Evolutionary conservation across 1,284 basidiomycete species (phyloP).

Genomic region (Ganoderma boninense): DNA sequence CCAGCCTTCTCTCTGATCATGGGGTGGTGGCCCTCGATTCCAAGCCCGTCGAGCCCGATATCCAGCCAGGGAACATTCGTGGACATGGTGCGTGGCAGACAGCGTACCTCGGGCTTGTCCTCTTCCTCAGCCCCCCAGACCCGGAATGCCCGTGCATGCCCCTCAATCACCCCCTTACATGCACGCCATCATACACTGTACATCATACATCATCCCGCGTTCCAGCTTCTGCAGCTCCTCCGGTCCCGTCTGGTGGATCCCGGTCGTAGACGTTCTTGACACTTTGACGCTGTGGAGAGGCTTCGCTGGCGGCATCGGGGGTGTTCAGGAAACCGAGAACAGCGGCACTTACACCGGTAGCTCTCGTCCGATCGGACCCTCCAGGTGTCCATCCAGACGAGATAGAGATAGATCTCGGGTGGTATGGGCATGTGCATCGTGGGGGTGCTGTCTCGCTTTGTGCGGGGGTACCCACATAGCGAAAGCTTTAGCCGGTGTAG

Average conservation of each 20-base stretch:
- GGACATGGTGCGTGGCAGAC: too few species aligned
- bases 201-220: neutral
- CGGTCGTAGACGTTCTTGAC: neutral
- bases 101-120: neutral
- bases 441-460: neutral
- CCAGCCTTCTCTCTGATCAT: neutral
- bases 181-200: neutral
- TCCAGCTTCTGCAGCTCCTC: constrained; percentile 15
- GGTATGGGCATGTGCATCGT: neutral
- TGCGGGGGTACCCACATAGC: neutral
- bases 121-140: too few species aligned
- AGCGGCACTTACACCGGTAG: constrained; percentile 14
- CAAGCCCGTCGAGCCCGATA: too few species aligned
- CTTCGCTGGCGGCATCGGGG: constrained; percentile 13
- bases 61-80: too few species aligned
- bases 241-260: constrained; percentile 13
- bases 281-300: neutral
- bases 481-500: too few species aligned
- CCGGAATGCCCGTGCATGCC: neutral
- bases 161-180: neutral
- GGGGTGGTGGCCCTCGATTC: neutral
- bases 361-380: constrained; percentile 29
- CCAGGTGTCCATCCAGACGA: constrained; percentile 21
- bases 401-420: neutral
- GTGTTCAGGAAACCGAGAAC: neutral